Conservation (phyloP, 352 stramenopile genomes). For the Aphanomyces invadans region DNA sequence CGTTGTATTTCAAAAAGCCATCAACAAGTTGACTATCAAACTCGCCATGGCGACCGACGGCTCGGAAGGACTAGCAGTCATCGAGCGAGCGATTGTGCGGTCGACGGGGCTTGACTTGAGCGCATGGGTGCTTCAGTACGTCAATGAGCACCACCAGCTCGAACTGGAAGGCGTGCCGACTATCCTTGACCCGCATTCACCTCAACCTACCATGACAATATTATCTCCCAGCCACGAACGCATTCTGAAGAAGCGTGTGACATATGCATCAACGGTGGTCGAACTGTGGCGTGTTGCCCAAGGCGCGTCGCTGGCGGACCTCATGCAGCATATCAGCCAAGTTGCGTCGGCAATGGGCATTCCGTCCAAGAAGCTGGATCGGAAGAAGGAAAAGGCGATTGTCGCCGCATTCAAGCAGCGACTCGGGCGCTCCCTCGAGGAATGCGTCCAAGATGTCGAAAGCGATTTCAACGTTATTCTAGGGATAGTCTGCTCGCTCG, state of each 20-base stretch:
- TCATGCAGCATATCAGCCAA: constrained; percentile 47
- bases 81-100: constrained; percentile 45
- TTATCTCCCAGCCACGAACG: constrained; percentile 64
- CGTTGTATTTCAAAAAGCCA: constrained; percentile 50
- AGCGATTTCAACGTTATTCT: not conserved
- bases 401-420: constrained; percentile 32
- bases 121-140: constrained; percentile 52
- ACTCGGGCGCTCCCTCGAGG: not conserved
- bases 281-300: constrained; percentile 61
- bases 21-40: no score
- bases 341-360: constrained; percentile 60
- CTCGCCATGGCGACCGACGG: constrained; percentile 48
- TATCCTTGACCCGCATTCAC: constrained; percentile 25
- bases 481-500: not conserved
- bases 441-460: not conserved
- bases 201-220: constrained; percentile 25
- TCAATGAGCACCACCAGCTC: constrained; percentile 52
- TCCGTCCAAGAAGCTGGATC: constrained; percentile 67
- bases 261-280: constrained; percentile 46
- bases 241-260: constrained; percentile 42
- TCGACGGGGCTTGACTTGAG: constrained; percentile 45
- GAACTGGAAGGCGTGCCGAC: constrained; percentile 44
- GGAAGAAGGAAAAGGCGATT: constrained; percentile 63
- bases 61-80: constrained; percentile 27
- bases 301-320: constrained; percentile 51